Conservation (phyloP, 1,284 basidiomycete genomes). For the Gymnopus androsaceus region DNA sequence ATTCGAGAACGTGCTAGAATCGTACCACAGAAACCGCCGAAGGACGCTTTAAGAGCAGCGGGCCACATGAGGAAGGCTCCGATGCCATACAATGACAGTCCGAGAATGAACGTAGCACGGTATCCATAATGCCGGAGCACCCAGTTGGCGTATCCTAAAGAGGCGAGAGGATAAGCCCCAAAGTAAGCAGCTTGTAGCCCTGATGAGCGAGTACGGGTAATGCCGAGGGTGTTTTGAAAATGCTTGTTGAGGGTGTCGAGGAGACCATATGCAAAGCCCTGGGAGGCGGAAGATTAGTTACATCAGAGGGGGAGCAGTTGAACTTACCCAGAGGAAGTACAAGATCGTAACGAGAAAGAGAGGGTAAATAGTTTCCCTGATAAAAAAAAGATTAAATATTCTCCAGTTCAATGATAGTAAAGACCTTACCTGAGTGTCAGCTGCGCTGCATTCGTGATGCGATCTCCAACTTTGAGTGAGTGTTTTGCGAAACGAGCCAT, state of each 20-base stretch:
- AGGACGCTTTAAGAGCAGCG: conserved; percentile 34
- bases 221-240: conserved; percentile 73
- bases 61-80: conserved; percentile 40
- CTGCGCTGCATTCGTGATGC: conserved; percentile 32
- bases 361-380: conserved; percentile 33
- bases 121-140: conserved; percentile 35
- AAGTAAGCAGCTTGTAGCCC: conserved; percentile 88
- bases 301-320: neutral
- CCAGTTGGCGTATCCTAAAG: conserved; percentile 36
- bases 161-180: conserved; percentile 55
- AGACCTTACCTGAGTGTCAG: conserved; percentile 27
- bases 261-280: conserved; percentile 79
- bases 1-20: no score
- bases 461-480: conserved; percentile 32
- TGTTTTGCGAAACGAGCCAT: conserved; percentile 18
- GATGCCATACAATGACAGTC: conserved; percentile 33
- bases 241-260: conserved; percentile 86
- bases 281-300: neutral
- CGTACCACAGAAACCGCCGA: conserved; percentile 40
- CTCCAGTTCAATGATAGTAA: neutral
- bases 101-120: conserved; percentile 36
- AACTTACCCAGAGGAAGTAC: conserved; percentile 36
- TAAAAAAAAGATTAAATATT: neutral
- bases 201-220: conserved; percentile 79
- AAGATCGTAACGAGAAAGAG: conserved; percentile 37